Evolutionary conservation across 176 grass and related monocot genomes (phyloP).

Genomic region (Carex parvula): DNA sequence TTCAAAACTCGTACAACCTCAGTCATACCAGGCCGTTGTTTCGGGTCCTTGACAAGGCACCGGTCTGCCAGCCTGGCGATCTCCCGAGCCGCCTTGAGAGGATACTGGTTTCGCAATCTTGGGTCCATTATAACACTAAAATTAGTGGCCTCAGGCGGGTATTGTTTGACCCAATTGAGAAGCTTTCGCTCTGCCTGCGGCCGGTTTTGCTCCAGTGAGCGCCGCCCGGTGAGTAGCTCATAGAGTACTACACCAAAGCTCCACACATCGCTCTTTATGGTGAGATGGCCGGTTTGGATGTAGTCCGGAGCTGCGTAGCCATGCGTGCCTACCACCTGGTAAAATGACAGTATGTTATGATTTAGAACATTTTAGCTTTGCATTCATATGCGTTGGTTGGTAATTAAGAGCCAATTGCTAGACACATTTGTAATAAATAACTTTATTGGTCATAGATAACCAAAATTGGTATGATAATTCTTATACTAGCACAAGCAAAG

Average conservation of each 20-base stretch:
- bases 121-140: constrained; percentile 76
- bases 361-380: not conserved
- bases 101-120: constrained; percentile 52
- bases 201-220: constrained; percentile 53
- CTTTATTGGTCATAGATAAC: not conserved
- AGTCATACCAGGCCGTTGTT: constrained; percentile 59
- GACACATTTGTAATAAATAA: not conserved
- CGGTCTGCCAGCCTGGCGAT: constrained; percentile 55
- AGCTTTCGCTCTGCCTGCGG: constrained; percentile 68
- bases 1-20: constrained; percentile 54
- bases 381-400: not conserved
- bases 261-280: constrained; percentile 77
- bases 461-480: not conserved
- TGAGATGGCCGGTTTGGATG: constrained; percentile 87
- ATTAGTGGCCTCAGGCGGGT: constrained; percentile 39
- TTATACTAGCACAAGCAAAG: not conserved
- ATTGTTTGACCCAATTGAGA: constrained; percentile 54
- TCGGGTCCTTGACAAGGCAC: constrained; percentile 70
- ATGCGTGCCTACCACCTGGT: constrained; percentile 75
- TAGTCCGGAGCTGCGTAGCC: constrained; percentile 97
- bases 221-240: constrained; percentile 77
- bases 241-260: constrained; percentile 84
- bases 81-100: constrained; percentile 43
- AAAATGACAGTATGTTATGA: not conserved
- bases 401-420: not conserved